phyloP scores from a whole-genome alignment of 768 basidiomycete species.

The Trametes cinnabarina region DNA sequence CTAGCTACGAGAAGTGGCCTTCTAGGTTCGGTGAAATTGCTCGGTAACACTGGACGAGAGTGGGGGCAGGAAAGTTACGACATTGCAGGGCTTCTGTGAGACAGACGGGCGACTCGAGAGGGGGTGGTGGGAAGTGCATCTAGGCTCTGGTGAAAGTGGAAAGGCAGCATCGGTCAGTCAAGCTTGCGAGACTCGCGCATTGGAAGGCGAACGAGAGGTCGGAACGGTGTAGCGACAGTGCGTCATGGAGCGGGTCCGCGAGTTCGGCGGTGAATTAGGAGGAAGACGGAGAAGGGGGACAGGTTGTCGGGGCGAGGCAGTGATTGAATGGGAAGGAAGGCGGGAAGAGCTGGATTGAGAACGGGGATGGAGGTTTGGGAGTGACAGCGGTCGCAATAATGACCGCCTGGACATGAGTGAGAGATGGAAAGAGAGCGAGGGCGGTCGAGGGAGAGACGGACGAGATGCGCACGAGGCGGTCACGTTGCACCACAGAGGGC shows the following conservation, averaged over 20 bases:
- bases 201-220: not conserved
- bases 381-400: conserved; percentile 7
- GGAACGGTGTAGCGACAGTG: too few species aligned
- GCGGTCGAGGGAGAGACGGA: not conserved
- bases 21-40: conserved; percentile 7
- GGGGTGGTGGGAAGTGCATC: not conserved
- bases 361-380: not conserved
- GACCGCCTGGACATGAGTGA: not conserved
- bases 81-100: not conserved
- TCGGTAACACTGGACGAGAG: not conserved
- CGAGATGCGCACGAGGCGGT: conserved; percentile 4
- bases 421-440: not conserved
- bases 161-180: too few species aligned
- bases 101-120: not conserved
- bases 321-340: conserved; percentile 6
- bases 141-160: too few species aligned
- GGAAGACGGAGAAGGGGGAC: too few species aligned
- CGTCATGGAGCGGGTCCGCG: too few species aligned
- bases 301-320: too few species aligned
- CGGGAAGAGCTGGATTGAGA: conserved; percentile 3
- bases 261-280: too few species aligned
- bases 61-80: not conserved
- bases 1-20: not conserved
- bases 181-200: too few species aligned
- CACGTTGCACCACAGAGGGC: conserved; percentile 5